A percentile compares a stretch with the other conserved stretches of the same genome.
Evolutionary conservation across 2,329 filamentous ascomycete genomes (phyloP).

Genomic region (Aaosphaeria pasadenensis): DNA sequence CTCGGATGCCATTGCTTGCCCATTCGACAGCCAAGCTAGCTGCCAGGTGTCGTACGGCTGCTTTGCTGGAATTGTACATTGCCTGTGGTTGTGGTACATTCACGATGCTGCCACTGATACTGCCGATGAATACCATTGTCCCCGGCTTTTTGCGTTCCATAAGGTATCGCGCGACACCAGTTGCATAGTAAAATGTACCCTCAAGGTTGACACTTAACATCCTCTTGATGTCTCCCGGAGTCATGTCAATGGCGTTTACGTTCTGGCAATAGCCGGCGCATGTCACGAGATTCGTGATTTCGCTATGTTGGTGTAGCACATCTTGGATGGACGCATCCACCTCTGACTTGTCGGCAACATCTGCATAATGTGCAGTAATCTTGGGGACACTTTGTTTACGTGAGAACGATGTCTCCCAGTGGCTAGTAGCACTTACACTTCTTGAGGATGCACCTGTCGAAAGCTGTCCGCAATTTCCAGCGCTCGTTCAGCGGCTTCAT

Average conservation of each 20-base stretch:
- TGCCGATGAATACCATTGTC: constrained; percentile 71
- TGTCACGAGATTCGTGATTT: constrained; percentile 72
- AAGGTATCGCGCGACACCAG: constrained; percentile 49
- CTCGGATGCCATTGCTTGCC: constrained; percentile 72
- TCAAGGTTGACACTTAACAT: constrained; percentile 2
- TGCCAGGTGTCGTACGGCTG: constrained; percentile 73
- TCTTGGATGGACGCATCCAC: constrained; percentile 68
- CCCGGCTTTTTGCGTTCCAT: constrained; percentile 67
- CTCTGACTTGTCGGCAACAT: constrained; percentile 67
- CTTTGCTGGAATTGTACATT: constrained; percentile 81
- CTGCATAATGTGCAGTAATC: constrained; percentile 60
- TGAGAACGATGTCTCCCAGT: no score
- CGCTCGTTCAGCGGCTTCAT: constrained; percentile 43
- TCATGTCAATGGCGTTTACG: neutral
- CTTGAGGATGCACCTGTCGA: constrained; percentile 11
- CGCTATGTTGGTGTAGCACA: constrained; percentile 63
- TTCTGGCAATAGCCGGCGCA: constrained; percentile 72
- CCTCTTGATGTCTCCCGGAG: neutral
- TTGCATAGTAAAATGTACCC: constrained; percentile 1
- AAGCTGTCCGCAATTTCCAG: constrained; percentile 72
- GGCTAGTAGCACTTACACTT: no score
- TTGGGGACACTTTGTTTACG: neutral
- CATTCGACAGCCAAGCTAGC: constrained; percentile 78
- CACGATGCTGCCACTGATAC: constrained; percentile 49
- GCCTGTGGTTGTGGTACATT: constrained; percentile 67